Evolutionary conservation across 495 filamentous ascomycete genomes (phyloP).

Genomic region (Penicillium manginii): DNA sequence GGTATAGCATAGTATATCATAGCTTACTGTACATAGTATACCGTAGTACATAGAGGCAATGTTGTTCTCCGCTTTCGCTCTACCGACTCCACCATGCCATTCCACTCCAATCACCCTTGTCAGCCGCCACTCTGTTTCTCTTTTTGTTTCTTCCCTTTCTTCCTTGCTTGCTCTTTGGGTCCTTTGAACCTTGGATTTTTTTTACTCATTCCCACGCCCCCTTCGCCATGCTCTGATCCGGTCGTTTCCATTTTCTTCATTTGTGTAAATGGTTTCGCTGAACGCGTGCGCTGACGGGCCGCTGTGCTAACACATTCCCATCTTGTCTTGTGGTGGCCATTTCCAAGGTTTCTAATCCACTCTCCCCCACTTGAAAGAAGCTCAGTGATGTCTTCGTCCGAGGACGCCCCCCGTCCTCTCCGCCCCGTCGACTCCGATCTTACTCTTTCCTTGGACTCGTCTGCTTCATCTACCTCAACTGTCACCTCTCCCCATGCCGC

Average conservation of each 20-base stretch:
- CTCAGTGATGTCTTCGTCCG: slow-evolving; percentile 27
- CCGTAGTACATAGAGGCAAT: background rate
- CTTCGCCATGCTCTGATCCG: background rate
- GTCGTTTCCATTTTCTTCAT: background rate
- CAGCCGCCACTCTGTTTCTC: slow-evolving; percentile 39
- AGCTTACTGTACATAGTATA: background rate
- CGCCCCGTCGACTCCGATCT: slow-evolving; percentile 20
- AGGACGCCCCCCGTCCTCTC: slow-evolving; percentile 19
- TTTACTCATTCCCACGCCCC: background rate
- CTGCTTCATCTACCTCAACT: slow-evolving; percentile 7
- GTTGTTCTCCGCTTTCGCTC: slow-evolving; percentile 37
- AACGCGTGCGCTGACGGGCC: slow-evolving; percentile 30
- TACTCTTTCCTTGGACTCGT: slow-evolving; percentile 19
- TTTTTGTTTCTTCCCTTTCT: slow-evolving; percentile 30
- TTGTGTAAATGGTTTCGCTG: slow-evolving; percentile 31
- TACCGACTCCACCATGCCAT: no score
- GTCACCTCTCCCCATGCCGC: slow-evolving; percentile 19
- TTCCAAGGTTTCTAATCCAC: slow-evolving; percentile 3
- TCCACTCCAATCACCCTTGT: slow-evolving; percentile 33
- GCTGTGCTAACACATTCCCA: slow-evolving; percentile 15
- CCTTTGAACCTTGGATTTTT: background rate
- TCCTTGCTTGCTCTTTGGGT: slow-evolving; percentile 26
- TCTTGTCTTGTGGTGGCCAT: slow-evolving; percentile 7
- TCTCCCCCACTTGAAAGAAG: slow-evolving; percentile 17
- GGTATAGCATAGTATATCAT: no score